A percentile compares a stretch with the other conserved stretches of the same genome.
phyloP scores from a whole-genome alignment of 148 eudicot genomes.

The Rhododendron henanense region DNA sequence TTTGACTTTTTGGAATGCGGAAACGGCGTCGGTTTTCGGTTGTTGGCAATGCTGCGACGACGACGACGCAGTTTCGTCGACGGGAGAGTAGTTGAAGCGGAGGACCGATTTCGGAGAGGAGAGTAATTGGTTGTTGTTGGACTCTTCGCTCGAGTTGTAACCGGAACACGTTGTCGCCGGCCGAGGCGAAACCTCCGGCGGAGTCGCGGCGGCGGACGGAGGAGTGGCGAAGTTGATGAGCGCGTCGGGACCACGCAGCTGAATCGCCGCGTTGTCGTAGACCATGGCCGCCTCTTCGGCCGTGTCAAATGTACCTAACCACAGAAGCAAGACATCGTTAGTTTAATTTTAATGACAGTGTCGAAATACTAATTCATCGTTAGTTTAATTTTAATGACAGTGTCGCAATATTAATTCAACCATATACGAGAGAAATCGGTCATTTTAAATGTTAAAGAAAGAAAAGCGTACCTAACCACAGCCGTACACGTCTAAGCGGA shows the following conservation, averaged over 20 bases:
- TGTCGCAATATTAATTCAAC: too few species aligned
- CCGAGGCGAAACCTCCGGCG: neutral
- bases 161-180: slow-evolving; percentile 14
- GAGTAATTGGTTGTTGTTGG: slow-evolving; percentile 2
- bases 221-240: slow-evolving; percentile 55
- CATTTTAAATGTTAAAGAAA: neutral
- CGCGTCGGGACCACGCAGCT: slow-evolving; percentile 72
- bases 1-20: neutral
- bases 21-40: neutral
- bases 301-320: slow-evolving; percentile 74
- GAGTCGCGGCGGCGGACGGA: neutral
- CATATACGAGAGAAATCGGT: too few species aligned
- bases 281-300: slow-evolving; percentile 89
- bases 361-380: neutral
- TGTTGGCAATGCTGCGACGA: neutral
- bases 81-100: slow-evolving; percentile 27
- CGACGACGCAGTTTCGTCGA: slow-evolving; percentile 25
- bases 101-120: slow-evolving; percentile 67
- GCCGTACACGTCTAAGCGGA: slow-evolving; percentile 52
- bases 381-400: neutral
- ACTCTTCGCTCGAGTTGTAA: slow-evolving; percentile 39
- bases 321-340: slow-evolving; percentile 17
- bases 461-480: slow-evolving; percentile 57
- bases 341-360: neutral
- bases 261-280: slow-evolving; percentile 69